phyloP scores from a whole-genome alignment of 2,329 filamentous ascomycete genomes.

The Setomelanomma holmii region DNA sequence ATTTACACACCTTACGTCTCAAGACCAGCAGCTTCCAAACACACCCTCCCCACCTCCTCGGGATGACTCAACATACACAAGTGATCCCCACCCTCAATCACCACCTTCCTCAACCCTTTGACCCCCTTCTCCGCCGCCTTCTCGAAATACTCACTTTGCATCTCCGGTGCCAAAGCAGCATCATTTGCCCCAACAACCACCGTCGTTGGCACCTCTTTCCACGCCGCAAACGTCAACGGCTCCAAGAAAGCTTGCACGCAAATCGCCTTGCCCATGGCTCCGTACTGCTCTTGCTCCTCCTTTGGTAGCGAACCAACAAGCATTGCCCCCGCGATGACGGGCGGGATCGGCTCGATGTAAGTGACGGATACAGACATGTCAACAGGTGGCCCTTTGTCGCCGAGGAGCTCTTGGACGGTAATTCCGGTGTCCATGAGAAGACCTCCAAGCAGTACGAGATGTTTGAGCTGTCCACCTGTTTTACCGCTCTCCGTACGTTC shows the following conservation, averaged over 20 bases:
- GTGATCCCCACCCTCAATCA: constrained; percentile 10
- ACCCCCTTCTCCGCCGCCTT: constrained; percentile 5
- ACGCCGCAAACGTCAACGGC: constrained; percentile 11
- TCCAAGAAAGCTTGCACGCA: constrained; percentile 4
- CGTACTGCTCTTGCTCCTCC: constrained; percentile 5
- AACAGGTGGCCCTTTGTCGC: background rate
- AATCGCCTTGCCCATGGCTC: constrained; percentile 3
- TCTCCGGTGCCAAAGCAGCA: constrained; percentile 3
- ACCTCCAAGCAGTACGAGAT: background rate
- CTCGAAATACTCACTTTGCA: constrained; percentile 6
- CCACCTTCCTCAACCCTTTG: constrained; percentile 3
- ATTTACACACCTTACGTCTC: too few relatives aligned
- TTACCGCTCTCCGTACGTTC: constrained; percentile 14
- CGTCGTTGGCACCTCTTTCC: constrained; percentile 8
- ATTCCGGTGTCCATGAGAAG: background rate
- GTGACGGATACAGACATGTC: background rate
- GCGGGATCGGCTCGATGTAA: background rate
- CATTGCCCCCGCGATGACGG: background rate
- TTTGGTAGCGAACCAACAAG: constrained; percentile 7
- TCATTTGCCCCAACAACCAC: constrained; percentile 10
- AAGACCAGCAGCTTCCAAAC: constrained; percentile 9
- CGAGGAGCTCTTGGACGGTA: background rate
- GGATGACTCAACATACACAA: constrained; percentile 6
- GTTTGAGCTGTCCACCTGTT: background rate
- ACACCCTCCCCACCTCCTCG: constrained; percentile 10